A percentile compares a stretch with the other conserved stretches of the same genome.
Evolutionary conservation across 2,329 filamentous ascomycete genomes (phyloP).

Genomic region (Hypomyces perniciosus): DNA sequence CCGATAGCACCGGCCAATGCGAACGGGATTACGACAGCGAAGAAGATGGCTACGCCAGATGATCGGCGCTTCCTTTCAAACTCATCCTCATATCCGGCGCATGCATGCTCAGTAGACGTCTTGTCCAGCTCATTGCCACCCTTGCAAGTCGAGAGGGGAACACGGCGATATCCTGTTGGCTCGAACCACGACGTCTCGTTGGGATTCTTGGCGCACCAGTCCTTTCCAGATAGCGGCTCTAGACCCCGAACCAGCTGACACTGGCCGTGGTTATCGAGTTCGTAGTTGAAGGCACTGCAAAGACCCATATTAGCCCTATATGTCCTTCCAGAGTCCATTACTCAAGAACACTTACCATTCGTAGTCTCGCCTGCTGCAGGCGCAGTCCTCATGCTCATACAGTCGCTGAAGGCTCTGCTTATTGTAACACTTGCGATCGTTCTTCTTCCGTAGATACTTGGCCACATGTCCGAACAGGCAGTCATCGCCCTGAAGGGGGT

Average conservation of each 20-base stretch:
- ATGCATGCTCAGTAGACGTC: slow-evolving; percentile 48
- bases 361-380: slow-evolving; percentile 77
- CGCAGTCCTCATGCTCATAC: slow-evolving; percentile 71
- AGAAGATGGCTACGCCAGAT: slow-evolving; percentile 71
- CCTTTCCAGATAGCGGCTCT: slow-evolving; percentile 45
- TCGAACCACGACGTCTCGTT: slow-evolving; percentile 73
- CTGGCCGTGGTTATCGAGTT: slow-evolving; percentile 68
- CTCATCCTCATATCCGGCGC: slow-evolving; percentile 75
- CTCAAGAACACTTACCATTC: slow-evolving; percentile 65
- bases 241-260: slow-evolving; percentile 74
- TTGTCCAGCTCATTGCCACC: slow-evolving; percentile 73
- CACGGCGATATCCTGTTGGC: slow-evolving; percentile 79
- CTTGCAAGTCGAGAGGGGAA: slow-evolving; percentile 81
- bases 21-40: slow-evolving; percentile 75
- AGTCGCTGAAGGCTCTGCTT: slow-evolving; percentile 64
- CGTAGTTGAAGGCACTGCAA: slow-evolving; percentile 83
- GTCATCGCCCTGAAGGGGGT: slow-evolving; percentile 69
- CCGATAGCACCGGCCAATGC: slow-evolving; percentile 64
- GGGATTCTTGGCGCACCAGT: slow-evolving; percentile 55
- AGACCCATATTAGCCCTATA: not conserved
- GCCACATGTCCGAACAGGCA: slow-evolving; percentile 91
- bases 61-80: slow-evolving; percentile 66
- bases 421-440: slow-evolving; percentile 75
- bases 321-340: not conserved
- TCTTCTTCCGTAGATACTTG: slow-evolving; percentile 85